Percentiles rank a stretch among this genome's conserved stretches.
These are phyloP conservation scores for Dothistroma pini DNA, from an alignment of 2,329 filamentous ascomycete species.

Conservation along the genomic window DNA sequence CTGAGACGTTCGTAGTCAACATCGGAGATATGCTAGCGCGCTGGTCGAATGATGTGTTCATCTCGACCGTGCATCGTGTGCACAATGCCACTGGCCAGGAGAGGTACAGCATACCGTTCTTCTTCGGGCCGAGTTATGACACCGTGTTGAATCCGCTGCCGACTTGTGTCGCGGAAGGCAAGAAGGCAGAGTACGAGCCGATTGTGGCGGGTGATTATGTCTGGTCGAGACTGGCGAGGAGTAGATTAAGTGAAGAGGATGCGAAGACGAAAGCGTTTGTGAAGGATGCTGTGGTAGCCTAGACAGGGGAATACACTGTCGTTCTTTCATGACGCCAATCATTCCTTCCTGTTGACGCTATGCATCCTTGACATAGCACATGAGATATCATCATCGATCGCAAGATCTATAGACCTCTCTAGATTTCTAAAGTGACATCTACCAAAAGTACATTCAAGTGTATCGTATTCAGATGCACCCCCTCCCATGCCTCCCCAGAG, in stretches of 20 bases:
- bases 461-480: not conserved
- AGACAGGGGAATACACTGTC: not conserved
- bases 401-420: not conserved
- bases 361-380: not conserved
- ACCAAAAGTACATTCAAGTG: not conserved
- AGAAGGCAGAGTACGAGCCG: constrained; percentile 20
- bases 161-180: constrained; percentile 18
- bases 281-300: not conserved
- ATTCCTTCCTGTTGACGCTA: not conserved
- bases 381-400: not conserved
- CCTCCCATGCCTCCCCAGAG: not conserved
- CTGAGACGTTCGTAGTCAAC: constrained; percentile 49
- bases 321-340: not conserved
- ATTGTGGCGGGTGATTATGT: constrained; percentile 27
- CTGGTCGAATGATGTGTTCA: constrained; percentile 46
- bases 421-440: too few species aligned
- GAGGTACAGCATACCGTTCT: constrained; percentile 48
- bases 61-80: constrained; percentile 46
- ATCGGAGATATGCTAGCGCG: constrained; percentile 51
- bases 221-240: constrained; percentile 20
- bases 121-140: constrained; percentile 44
- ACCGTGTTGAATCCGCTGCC: constrained; percentile 20
- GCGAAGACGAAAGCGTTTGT: constrained; percentile 12
- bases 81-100: constrained; percentile 41
- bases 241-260: constrained; percentile 20